These are phyloP conservation scores for Whalleya microplaca DNA, from an alignment of 2,329 filamentous ascomycete genomes.

Conservation along the genomic window DNA sequence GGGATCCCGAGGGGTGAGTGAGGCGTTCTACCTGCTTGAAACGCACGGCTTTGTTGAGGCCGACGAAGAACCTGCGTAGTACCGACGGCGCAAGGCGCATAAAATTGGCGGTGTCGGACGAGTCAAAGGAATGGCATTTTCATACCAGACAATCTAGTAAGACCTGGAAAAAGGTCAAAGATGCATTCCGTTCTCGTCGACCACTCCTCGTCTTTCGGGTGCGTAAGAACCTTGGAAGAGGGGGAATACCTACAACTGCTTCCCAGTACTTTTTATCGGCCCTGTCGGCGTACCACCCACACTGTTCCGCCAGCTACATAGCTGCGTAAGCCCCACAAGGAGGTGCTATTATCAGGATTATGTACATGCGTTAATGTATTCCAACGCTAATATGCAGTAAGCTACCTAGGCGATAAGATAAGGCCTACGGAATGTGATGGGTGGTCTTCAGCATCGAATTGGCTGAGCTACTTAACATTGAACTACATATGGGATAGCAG, in stretches of 20 bases:
- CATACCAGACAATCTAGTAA: conserved; percentile 15
- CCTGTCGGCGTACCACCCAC: too few relatives aligned
- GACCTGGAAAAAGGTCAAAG: conserved; percentile 25
- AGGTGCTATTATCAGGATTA: too few relatives aligned
- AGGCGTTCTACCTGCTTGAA: conserved; percentile 28
- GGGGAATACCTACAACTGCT: not conserved
- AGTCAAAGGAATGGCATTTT: conserved; percentile 37
- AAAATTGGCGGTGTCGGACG: conserved; percentile 19
- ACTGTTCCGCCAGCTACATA: too few relatives aligned
- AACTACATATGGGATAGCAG: too few relatives aligned
- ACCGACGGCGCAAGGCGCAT: conserved; percentile 18
- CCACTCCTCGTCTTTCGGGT: conserved; percentile 23
- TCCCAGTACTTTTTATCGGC: not conserved
- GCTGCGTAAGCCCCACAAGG: too few relatives aligned
- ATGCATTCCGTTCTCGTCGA: conserved; percentile 33
- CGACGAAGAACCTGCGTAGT: conserved; percentile 9
- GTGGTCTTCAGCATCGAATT: too few relatives aligned
- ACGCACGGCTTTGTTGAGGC: conserved; percentile 31
- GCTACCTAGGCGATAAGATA: conserved; percentile 5
- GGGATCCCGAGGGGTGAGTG: conserved; percentile 13
- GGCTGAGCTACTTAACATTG: too few relatives aligned
- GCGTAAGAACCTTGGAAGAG: conserved; percentile 20
- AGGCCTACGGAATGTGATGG: not conserved
- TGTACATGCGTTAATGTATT: too few relatives aligned
- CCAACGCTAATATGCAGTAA: not conserved